These are phyloP conservation scores for Nakazawaea holstii DNA, from an alignment of 805 yeast species.

Conservation along the genomic window DNA sequence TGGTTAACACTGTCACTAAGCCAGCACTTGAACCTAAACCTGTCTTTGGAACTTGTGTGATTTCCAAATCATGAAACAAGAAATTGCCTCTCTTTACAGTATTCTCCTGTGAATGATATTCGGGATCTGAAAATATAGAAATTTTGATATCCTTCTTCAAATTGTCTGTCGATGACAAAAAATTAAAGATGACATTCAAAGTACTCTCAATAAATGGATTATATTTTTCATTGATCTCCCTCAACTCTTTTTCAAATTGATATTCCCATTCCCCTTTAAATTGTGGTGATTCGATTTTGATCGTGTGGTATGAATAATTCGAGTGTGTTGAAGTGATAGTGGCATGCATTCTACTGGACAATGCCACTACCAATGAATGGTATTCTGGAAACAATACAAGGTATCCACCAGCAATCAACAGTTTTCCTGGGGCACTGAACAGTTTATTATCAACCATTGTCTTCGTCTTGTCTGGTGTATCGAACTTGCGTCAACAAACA, in stretches of 20 bases:
- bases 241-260: conserved; percentile 15
- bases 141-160: conserved; percentile 30
- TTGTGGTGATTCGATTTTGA: conserved; percentile 68
- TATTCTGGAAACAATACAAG: conserved; percentile 77
- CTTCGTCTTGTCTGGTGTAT: neutral
- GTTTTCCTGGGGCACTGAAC: conserved; percentile 95
- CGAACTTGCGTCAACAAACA: neutral
- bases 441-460: neutral
- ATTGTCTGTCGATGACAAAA: neutral
- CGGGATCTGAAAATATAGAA: conserved; percentile 77
- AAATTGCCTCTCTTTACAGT: conserved; percentile 33
- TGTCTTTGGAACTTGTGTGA: conserved; percentile 79
- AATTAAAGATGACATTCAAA: neutral
- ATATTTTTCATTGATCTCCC: conserved; percentile 16
- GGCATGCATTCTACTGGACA: conserved; percentile 88
- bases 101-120: conserved; percentile 74
- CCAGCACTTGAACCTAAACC: conserved; percentile 98
- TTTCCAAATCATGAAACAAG: conserved; percentile 52
- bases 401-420: conserved; percentile 91
- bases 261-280: conserved; percentile 75
- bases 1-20: conserved; percentile 70
- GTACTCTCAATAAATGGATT: conserved; percentile 79
- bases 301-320: conserved; percentile 15
- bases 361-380: conserved; percentile 76
- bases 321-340: conserved; percentile 28